A percentile compares a stretch with the other conserved stretches of the same genome.
Conservation (phyloP, 2,329 filamentous ascomycete genomes). For the Arthrobotrys iridis region DNA sequence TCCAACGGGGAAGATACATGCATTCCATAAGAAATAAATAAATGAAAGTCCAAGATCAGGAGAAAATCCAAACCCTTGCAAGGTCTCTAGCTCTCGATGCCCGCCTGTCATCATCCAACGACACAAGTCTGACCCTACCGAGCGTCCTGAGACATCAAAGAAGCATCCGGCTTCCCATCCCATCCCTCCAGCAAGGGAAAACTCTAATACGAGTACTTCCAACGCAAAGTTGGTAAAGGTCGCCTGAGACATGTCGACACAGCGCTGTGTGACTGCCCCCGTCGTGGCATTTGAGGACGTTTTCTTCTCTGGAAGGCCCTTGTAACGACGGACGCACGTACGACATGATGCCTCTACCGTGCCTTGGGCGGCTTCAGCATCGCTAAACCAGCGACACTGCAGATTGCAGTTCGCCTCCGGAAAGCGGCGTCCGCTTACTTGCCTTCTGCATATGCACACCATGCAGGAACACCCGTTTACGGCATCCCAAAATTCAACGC, state of each 20-base stretch:
- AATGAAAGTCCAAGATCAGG: neutral
- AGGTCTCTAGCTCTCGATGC: neutral
- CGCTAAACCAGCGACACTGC: slow-evolving; percentile 39
- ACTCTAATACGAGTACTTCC: slow-evolving; percentile 41
- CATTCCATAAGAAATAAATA: neutral
- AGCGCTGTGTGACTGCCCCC: neutral
- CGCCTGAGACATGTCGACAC: neutral
- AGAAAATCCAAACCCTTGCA: neutral
- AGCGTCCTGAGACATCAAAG: slow-evolving; percentile 38
- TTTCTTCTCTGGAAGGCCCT: neutral
- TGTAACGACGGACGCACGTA: neutral
- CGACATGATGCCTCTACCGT: slow-evolving; percentile 5
- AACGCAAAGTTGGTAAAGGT: slow-evolving; percentile 15
- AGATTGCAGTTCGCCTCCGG: slow-evolving; percentile 48
- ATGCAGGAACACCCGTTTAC: slow-evolving; percentile 52
- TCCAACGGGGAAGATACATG: slow-evolving; percentile 23
- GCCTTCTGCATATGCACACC: slow-evolving; percentile 50
- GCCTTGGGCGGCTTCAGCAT: slow-evolving; percentile 27
- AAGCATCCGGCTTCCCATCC: neutral
- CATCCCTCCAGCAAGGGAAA: slow-evolving; percentile 1
- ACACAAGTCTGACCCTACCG: slow-evolving; percentile 25
- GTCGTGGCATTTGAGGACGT: neutral
- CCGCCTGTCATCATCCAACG: slow-evolving; percentile 32
- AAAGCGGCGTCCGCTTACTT: slow-evolving; percentile 50
- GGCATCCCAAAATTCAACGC: slow-evolving; percentile 32